These are phyloP conservation scores for Quercus variabilis DNA, from an alignment of 306 rosid genomes.

Conservation along the genomic window DNA sequence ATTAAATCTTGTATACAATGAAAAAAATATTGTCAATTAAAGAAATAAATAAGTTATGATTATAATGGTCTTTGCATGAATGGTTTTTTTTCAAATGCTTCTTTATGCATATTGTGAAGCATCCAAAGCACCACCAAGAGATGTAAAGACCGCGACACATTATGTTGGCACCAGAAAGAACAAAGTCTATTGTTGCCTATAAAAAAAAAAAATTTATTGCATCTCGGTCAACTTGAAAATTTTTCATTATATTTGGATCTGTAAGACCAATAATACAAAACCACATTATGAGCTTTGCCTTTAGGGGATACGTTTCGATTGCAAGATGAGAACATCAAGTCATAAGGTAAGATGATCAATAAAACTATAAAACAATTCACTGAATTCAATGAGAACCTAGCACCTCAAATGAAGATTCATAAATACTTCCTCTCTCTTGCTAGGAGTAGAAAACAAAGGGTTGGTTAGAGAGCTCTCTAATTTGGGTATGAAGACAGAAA, in stretches of 20 bases:
- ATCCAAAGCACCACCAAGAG: constrained; percentile 90
- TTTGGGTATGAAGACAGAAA: neutral
- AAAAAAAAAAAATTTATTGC: constrained; percentile 18
- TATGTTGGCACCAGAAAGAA: constrained; percentile 92
- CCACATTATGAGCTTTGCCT: neutral
- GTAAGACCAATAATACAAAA: constrained; percentile 16
- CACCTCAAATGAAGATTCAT: neutral
- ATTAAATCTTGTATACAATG: too few species aligned
- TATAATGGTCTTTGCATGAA: too few species aligned
- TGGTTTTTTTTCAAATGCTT: too few species aligned
- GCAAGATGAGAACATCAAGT: neutral
- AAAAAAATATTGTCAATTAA: too few species aligned
- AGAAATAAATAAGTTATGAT: too few species aligned
- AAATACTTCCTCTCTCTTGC: neutral
- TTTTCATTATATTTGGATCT: constrained; percentile 93
- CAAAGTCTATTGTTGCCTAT: constrained; percentile 50
- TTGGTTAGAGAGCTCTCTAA: constrained; percentile 1
- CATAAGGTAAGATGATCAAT: neutral
- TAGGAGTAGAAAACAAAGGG: neutral
- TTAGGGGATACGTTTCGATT: neutral
- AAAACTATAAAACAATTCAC: neutral
- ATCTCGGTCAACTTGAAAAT: constrained; percentile 88
- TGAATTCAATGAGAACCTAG: neutral
- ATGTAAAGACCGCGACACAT: constrained; percentile 97
- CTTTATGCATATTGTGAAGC: constrained; percentile 2